Percentiles rank a stretch among this genome's conserved stretches.
Conservation (phyloP, 192 early-diverging fungal genomes). For the Backusella westeae region DNA sequence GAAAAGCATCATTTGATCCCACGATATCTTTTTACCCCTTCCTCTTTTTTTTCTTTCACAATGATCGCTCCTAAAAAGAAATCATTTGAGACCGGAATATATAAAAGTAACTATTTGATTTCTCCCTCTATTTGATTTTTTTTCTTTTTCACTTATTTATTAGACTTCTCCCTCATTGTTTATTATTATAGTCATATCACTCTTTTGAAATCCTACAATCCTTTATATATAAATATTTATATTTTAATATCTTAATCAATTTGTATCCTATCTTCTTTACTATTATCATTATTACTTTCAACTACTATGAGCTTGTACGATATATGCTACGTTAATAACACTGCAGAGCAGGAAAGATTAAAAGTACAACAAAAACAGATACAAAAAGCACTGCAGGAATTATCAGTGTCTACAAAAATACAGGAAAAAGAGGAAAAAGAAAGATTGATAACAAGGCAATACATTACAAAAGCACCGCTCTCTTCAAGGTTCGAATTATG, state of each 20-base stretch:
- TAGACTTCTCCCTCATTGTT: constrained; percentile 4
- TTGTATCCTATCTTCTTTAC: background rate
- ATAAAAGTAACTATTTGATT: constrained; percentile 3
- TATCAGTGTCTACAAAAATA: constrained; percentile 2
- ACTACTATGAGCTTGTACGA: constrained; percentile 13
- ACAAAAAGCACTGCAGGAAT: background rate
- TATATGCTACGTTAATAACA: background rate
- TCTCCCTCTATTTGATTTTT: background rate
- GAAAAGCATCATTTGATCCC: background rate
- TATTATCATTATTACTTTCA: background rate
- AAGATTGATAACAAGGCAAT: background rate
- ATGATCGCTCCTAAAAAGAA: constrained; percentile 5
- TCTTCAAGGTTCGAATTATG: background rate
- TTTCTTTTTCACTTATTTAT: background rate
- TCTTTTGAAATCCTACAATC: background rate
- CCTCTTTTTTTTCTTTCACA: constrained; percentile 1
- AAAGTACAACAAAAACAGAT: constrained; percentile 15
- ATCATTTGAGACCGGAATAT: constrained; percentile 3
- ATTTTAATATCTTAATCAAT: background rate
- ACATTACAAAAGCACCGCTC: background rate
- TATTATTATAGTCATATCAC: constrained; percentile 7
- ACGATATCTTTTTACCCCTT: background rate
- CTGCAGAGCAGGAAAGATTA: background rate
- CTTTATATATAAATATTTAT: background rate
- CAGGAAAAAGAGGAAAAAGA: background rate